A percentile compares a stretch with the other conserved stretches of the same genome.
phyloP scores from a whole-genome alignment of 2,329 filamentous ascomycete species.

The Pseudocercospora fuligena region DNA sequence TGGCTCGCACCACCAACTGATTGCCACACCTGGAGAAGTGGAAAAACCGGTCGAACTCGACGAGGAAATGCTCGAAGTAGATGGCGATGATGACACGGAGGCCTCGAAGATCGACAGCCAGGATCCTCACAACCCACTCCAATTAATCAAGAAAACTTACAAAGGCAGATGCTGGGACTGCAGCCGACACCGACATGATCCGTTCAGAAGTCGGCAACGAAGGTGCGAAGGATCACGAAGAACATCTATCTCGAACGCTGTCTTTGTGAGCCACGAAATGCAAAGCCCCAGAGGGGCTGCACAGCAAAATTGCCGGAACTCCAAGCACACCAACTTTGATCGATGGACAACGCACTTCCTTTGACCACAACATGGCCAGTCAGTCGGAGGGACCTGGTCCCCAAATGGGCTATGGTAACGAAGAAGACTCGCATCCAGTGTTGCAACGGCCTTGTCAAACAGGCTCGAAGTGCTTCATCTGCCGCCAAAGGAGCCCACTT shows the following conservation, averaged over 20 bases:
- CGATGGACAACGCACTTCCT: too few species aligned
- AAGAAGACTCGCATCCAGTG: too few species aligned
- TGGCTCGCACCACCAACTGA: slow-evolving; percentile 10
- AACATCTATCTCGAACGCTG: background rate
- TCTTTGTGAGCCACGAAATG: background rate
- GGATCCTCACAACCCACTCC: slow-evolving; percentile 11
- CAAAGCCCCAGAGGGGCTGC: background rate
- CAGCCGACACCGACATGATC: slow-evolving; percentile 1
- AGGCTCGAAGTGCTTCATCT: too few species aligned
- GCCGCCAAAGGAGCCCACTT: too few species aligned
- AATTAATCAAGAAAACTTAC: slow-evolving; percentile 10
- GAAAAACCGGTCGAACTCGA: background rate
- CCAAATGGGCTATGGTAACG: too few species aligned
- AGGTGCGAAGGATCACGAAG: slow-evolving; percentile 2
- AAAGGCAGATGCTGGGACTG: slow-evolving; percentile 1
- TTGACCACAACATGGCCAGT: too few species aligned
- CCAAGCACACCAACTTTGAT: too few species aligned
- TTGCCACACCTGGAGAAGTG: slow-evolving; percentile 7
- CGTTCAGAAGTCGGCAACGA: slow-evolving; percentile 1
- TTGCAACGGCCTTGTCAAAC: too few species aligned
- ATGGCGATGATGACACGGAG: slow-evolving; percentile 19
- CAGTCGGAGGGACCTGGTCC: too few species aligned
- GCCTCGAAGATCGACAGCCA: slow-evolving; percentile 13
- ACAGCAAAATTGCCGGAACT: too few species aligned
- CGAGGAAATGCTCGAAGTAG: slow-evolving; percentile 12